These are phyloP conservation scores for Xylaria nigripes DNA, from an alignment of 495 filamentous ascomycete species.

Conservation along the genomic window DNA sequence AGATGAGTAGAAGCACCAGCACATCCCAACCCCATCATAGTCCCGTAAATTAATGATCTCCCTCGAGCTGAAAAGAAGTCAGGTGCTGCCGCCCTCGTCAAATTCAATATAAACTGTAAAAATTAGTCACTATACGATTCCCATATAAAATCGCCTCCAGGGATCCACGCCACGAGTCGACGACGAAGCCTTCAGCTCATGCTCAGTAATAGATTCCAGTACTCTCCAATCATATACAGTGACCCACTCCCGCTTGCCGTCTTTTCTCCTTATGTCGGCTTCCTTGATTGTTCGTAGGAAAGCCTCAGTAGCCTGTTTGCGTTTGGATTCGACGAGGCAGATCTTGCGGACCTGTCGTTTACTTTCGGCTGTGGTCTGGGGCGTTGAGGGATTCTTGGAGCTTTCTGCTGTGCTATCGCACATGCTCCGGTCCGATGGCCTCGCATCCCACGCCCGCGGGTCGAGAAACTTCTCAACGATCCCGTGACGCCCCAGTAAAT, in stretches of 20 bases:
- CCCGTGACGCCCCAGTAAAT: slow-evolving; percentile 37
- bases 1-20: too few relatives aligned
- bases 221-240: slow-evolving; percentile 45
- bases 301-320: slow-evolving; percentile 28
- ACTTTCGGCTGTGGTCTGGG: slow-evolving; percentile 20
- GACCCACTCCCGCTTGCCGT: slow-evolving; percentile 32
- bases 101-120: background rate
- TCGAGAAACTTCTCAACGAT: slow-evolving; percentile 24
- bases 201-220: slow-evolving; percentile 33
- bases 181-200: slow-evolving; percentile 20
- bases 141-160: slow-evolving; percentile 22
- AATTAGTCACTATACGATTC: slow-evolving; percentile 23
- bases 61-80: background rate
- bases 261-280: slow-evolving; percentile 24
- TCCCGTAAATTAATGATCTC: background rate
- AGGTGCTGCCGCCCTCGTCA: background rate
- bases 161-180: slow-evolving; percentile 11
- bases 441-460: slow-evolving; percentile 24
- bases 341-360: slow-evolving; percentile 27
- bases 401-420: background rate
- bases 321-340: slow-evolving; percentile 38
- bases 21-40: too few relatives aligned
- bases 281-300: slow-evolving; percentile 32
- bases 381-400: slow-evolving; percentile 3
- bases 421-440: background rate